Evolutionary conservation across 2,329 filamentous ascomycete species (phyloP).

Genomic region (Xylariaceae sp.): DNA sequence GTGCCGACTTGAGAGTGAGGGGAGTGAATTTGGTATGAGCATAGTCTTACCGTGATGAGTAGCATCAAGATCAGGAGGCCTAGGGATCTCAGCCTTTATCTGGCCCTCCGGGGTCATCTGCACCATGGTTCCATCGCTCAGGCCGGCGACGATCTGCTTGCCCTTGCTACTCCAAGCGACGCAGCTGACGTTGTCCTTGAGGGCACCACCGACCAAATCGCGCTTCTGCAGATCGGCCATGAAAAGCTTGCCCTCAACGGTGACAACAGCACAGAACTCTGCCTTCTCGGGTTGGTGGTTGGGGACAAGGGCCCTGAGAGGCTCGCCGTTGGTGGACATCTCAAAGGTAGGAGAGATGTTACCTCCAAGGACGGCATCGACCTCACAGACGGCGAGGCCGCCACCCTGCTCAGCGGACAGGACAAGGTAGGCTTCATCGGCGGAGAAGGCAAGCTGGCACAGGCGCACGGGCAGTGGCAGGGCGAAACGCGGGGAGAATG

Average conservation of each 20-base stretch:
- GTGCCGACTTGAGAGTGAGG: no score
- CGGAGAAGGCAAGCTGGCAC: slow-evolving; percentile 85
- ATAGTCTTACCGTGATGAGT: slow-evolving; percentile 63
- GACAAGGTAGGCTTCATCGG: slow-evolving; percentile 82
- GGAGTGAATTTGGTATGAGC: not conserved
- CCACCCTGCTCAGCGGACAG: slow-evolving; percentile 79
- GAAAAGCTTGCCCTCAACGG: slow-evolving; percentile 74
- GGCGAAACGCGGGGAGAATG: slow-evolving; percentile 70
- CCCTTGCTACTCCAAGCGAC: slow-evolving; percentile 90
- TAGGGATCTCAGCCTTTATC: slow-evolving; percentile 74
- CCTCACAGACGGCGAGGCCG: slow-evolving; percentile 80
- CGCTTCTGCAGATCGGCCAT: slow-evolving; percentile 76
- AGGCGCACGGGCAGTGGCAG: slow-evolving; percentile 72
- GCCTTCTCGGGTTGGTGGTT: slow-evolving; percentile 75
- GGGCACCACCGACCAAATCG: slow-evolving; percentile 52
- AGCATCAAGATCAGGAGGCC: slow-evolving; percentile 63
- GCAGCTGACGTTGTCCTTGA: slow-evolving; percentile 76
- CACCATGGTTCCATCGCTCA: slow-evolving; percentile 73
- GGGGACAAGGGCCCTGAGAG: slow-evolving; percentile 71
- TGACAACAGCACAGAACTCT: slow-evolving; percentile 77
- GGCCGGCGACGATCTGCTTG: slow-evolving; percentile 86
- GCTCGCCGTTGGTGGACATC: slow-evolving; percentile 70
- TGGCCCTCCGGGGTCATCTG: slow-evolving; percentile 83
- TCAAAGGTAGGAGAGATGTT: slow-evolving; percentile 69
- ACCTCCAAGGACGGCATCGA: slow-evolving; percentile 63